Base-by-base conservation (phyloP, 352 stramenopile species). In the Pythium phragmitis region DNA sequence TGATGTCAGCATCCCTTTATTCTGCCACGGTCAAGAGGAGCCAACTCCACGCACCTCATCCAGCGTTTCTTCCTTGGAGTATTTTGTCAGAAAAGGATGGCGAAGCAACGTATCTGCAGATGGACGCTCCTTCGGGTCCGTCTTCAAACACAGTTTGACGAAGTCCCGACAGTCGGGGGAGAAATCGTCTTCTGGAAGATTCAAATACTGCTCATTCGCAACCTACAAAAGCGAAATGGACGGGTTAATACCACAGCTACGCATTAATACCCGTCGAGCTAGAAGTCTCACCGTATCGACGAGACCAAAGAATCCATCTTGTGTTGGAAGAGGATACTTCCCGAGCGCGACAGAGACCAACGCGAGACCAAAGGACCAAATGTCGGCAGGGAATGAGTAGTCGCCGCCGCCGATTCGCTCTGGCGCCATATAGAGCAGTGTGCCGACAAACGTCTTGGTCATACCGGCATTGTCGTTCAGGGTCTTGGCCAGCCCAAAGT, bases 341-440 rank as follows among this genome's bases (percentile, higher is more conserved):
- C 87, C 87, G 21, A 95, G 70, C 16, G 87, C 87, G 37, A 95
- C 85, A 28, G 82, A 92, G 41, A 94, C 77, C 13, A 95, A 56
- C 2, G 80, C 83, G 26, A 95, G 68, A 16, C 87, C 87, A 50
- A 92, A 95, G 5, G 87, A 95, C 87, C 87, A 95, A 37, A 95
- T 71, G 59, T 95, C 87, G 33, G 87, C 87, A 85, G 87, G 74
- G 68, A 91, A 97, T 8, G 79, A 94, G 72, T 98, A 98, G 60
- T 94, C 86, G 1, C 89, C 87, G 12, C 91, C 91, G 26, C 85
- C 85, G 60, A 98, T 97, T 14, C 95, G 85, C 71, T 98, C 94
- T 19, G 95, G 95, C 2, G 91, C 89, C 95, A 98, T 98, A 70
- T 98, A 98, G 4, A 96, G 73, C 56, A 98, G 57, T 7, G 93